Base-by-base conservation (phyloP, 2,329 filamentous ascomycete species). In the Colletotrichum chrysophilum region DNA sequence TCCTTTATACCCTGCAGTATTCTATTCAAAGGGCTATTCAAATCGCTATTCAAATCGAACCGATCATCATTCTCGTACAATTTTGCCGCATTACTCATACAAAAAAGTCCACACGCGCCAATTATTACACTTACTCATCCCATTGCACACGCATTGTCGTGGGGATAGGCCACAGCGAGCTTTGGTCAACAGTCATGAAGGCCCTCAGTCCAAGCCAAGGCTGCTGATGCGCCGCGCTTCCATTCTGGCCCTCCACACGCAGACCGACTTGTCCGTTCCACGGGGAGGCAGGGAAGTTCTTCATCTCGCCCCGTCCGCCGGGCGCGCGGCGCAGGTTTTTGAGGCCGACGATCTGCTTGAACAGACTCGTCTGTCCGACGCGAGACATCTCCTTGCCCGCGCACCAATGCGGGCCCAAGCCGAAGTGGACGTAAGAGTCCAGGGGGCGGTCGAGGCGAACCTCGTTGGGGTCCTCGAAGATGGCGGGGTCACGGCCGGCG, bases 391-490 rank as follows among this genome's bases (percentile, higher is more conserved):
- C 85, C 74, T 74, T 76, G 16, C 74, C 74, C 9, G 74, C 74
- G 32, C 77, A 84, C 84, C 26, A 89, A 78, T 91, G 89, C 18
- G 88, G 85, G 0, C 90, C 90, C 32, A 86, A 83, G 43, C 89
- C 89, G 76, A 88, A 88, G 80, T 88, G 86, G 76, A 91, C 87
- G 79, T 91, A 92, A 2, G 82, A 83, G 10, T 88, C 86, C 30
- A 88, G 78, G 1, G 87, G 87, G 6, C 90, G 86, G 78, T 90
- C 86, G 21, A 90, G 84, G 21, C 84, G 84, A n/a, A 92, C 86
- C 69, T 85, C 81, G 30, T 86, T 81, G 12, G 89, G 90, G 66
- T 89, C 82, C 4, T 89, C 88, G 83, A 90, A 91, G 48, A 86
- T 81, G 9, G 77, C 80, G 1, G 88, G 81, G 78, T 91, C 89